Base-by-base conservation (phyloP, 306 rosid genomes). In the Vigna angularis region DNA sequence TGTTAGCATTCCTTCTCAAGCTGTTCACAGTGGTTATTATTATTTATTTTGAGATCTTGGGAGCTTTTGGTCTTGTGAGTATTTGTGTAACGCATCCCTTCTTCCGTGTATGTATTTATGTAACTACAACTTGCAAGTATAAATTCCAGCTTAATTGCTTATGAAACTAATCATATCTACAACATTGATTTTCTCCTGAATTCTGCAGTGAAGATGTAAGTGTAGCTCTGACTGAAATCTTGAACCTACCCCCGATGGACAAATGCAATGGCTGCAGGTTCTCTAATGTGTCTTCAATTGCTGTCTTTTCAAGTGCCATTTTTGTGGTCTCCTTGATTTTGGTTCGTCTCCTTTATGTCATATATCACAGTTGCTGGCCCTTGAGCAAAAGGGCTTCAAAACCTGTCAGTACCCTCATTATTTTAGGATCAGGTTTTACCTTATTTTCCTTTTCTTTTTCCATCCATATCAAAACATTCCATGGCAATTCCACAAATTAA, bases 391-490 rank as follows among this genome's bases (percentile, higher is more conserved):
- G 86, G 69, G 71, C 79, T 66, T 42, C 45, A 51, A 76, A 81
- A 66, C 84, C 87, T 80, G 73, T 78, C 49, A 58, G 84, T 68
- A 83, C 88, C 61, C 88, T 87, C 18, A 75, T 87, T 72, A 79
- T 87, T 75, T 82, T 87, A 75, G 90, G 90, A 82, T 87, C 90
- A 82, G 88, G 90, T 87, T 83, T 70, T 88, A 38, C 63, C 80
- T 36, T 55, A 14, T 15, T 70, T 76, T 74, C 32, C 61, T 45
- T 79, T 69, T n/a, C n/a, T 16, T 32, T 71, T 68, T 82, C 30
- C 59, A 49, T 72, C 76, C 48, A 20, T 67, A 52, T 52, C 30
- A 58, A 44, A 74, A 67, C 45, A 50, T 36, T 81, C 20, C 73
- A 28, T 55, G 50, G 36, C 42, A 67, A 42, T 66, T 78, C 20